Evolutionary conservation across 2,329 filamentous ascomycete species (phyloP).

Genomic region (Colletotrichum paranaense): DNA sequence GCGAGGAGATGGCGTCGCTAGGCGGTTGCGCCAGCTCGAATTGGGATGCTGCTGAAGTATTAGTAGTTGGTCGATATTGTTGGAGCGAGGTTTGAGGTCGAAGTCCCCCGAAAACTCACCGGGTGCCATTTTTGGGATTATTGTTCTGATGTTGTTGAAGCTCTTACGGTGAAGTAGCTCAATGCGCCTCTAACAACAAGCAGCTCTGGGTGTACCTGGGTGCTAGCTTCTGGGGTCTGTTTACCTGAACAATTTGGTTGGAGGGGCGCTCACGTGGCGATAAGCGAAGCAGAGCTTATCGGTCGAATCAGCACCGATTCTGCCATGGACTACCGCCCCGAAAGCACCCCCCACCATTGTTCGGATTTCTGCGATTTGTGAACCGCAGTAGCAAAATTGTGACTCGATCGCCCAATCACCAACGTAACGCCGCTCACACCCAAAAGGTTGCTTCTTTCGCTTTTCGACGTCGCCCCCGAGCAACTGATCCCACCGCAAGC

Average conservation of each 20-base stretch:
- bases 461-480: conserved; percentile 23
- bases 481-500: conserved; percentile 6
- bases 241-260: conserved; percentile 33
- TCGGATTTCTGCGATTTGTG: conserved; percentile 39
- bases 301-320: conserved; percentile 37
- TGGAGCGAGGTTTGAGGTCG: not conserved
- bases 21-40: conserved; percentile 87
- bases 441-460: conserved; percentile 8
- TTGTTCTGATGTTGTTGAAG: not conserved
- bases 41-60: conserved; percentile 68
- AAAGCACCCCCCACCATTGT: conserved; percentile 54
- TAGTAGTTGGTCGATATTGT: conserved; percentile 21
- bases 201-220: conserved; percentile 11
- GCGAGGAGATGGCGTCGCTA: conserved; percentile 85
- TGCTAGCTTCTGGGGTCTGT: conserved; percentile 26
- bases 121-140: conserved; percentile 49
- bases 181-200: conserved; percentile 8
- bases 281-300: conserved; percentile 32
- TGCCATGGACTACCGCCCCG: conserved; percentile 46
- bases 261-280: conserved; percentile 36
- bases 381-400: conserved; percentile 56
- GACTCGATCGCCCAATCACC: conserved; percentile 46
- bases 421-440: conserved; percentile 30
- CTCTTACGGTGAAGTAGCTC: not conserved
- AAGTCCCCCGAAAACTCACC: conserved; percentile 43